Evolutionary conservation across 1,284 basidiomycete species (phyloP), one percentile per base, ranked within the genome.

Genomic region (Fomitiporia mediterranea): DNA sequence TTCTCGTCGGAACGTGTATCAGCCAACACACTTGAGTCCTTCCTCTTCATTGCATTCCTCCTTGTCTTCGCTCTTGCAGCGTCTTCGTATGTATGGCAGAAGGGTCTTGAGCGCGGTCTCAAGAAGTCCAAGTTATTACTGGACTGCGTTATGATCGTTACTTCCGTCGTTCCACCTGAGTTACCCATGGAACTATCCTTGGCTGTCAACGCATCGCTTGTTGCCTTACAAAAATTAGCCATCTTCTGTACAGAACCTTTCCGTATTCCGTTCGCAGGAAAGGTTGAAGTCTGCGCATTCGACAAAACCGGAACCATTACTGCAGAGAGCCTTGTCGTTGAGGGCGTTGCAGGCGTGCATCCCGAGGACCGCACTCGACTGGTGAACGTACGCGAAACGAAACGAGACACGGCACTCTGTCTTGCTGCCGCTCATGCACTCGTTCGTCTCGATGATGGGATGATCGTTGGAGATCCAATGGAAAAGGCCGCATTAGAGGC

Each of bases 191-290:
- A 98, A 67, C 77, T 98, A 28, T 93, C 91, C 0, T 75, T 98
- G 48, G 94, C 95, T 4, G 95, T 98, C 60, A 98, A 98, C 65
- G 91, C 91, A 0, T 94, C 90, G 2, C 76, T 98, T 8, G 93
- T 98, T 39, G 94, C 96, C 0, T 73, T 99, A 42, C 19, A 51
- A 17, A 54, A 58, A 47, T 47, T 53, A 27, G 47, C 94, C 6
- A 98, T 98, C 60, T 98, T 95, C 75, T 98, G 94, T 69, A 98
- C 94, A 9, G 94, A 98, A 67, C 94, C 94, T 0, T 98, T 98
- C 83, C 83, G 95, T 25, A 98, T 98, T 63, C 94, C 95, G 0
- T 90, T 78, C 60, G 94, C 94, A 8, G 94, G 95, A 5, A 83
- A 91, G 28, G 93, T 98, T 4, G 94, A 98, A 63, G 89, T 98